Percentiles rank a stretch among this genome's conserved stretches.
Conservation (phyloP, 331 rosid genomes). For the Rosa hybrid region DNA sequence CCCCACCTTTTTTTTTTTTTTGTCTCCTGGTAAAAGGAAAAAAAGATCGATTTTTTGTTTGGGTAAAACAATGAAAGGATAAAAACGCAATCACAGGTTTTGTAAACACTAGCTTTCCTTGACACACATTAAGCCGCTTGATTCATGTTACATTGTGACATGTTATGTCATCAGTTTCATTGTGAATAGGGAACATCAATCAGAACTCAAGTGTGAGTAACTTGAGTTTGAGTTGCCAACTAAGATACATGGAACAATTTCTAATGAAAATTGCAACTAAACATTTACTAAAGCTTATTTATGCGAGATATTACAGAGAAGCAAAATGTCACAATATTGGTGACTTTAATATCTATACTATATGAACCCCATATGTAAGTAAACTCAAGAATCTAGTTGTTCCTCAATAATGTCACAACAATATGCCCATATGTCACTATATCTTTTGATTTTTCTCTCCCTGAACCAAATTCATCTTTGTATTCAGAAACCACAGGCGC, state of each 20-base stretch:
- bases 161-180: neutral
- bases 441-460: neutral
- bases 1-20: neutral
- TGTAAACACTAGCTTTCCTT: no score
- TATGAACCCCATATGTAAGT: conserved; percentile 14
- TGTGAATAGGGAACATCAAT: neutral
- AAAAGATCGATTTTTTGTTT: neutral
- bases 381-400: conserved; percentile 36
- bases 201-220: neutral
- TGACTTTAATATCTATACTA: neutral
- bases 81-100: neutral
- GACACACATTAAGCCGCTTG: no score
- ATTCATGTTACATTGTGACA: neutral
- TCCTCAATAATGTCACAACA: conserved; percentile 4
- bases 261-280: conserved; percentile 6
- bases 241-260: neutral
- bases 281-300: neutral
- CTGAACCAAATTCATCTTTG: conserved; percentile 16
- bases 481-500: conserved; percentile 3
- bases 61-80: neutral
- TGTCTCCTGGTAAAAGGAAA: neutral
- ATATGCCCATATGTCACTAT: neutral
- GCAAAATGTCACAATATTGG: conserved; percentile 20
- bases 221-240: neutral
- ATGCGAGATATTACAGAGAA: conserved; percentile 5